Percentiles rank a stretch among this genome's conserved stretches.
Evolutionary conservation across 345 rosid species (phyloP).

Genomic region (Theobroma cacao): DNA sequence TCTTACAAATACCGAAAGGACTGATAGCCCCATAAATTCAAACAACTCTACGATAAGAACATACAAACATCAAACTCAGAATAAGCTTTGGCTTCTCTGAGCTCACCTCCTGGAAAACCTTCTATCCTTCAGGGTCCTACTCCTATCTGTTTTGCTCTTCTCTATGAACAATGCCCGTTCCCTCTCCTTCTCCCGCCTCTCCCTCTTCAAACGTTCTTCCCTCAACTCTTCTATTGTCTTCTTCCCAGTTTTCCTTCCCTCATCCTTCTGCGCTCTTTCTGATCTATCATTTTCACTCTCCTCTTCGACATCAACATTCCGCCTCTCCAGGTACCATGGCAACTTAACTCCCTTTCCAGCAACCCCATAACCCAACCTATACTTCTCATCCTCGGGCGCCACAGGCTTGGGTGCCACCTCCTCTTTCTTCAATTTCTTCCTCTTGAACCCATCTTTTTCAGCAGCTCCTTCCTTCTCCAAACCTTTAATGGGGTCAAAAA

Average conservation of each 20-base stretch:
- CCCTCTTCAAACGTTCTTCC: conserved; percentile 77
- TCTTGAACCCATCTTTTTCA: conserved; percentile 52
- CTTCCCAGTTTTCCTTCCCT: conserved; percentile 52
- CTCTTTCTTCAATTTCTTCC: conserved; percentile 76
- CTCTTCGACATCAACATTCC: conserved; percentile 28
- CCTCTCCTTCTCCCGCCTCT: conserved; percentile 73
- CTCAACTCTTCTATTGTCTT: conserved; percentile 73
- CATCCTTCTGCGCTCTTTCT: conserved; percentile 24
- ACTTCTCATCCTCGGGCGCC: conserved; percentile 80
- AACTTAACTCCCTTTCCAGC: conserved; percentile 92
- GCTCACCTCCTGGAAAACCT: conserved; percentile 53
- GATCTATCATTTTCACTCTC: conserved; percentile 31
- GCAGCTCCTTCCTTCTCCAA: conserved; percentile 29
- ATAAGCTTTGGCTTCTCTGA: background rate
- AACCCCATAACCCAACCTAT: conserved; percentile 79
- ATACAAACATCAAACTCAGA: background rate
- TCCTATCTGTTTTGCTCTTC: conserved; percentile 42
- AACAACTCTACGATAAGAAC: background rate
- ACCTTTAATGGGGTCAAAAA: conserved; percentile 62
- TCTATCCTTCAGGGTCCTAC: conserved; percentile 25
- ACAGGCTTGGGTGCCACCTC: conserved; percentile 48
- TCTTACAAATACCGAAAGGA: background rate
- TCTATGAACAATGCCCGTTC: conserved; percentile 48
- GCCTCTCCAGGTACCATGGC: conserved; percentile 88
- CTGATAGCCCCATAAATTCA: background rate